phyloP scores from a whole-genome alignment of 2,329 filamentous ascomycete genomes.

The Ilyonectria destructans region DNA sequence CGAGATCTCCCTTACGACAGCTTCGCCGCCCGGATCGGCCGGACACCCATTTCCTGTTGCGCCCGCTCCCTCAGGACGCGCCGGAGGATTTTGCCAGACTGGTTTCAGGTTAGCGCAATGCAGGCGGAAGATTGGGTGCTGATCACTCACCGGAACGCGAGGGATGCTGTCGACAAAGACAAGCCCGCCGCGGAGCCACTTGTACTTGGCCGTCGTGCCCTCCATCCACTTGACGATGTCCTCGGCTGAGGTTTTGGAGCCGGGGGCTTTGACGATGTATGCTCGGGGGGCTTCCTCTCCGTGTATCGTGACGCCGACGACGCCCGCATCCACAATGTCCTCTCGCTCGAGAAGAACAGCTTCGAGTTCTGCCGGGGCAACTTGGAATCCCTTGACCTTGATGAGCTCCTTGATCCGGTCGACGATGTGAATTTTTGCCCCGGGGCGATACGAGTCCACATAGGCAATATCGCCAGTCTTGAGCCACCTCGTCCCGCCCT shows the following conservation, averaged over 20 bases:
- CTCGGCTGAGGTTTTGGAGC: conserved; percentile 60
- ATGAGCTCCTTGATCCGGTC: conserved; percentile 79
- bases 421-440: conserved; percentile 72
- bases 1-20: neutral
- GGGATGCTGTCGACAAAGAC: conserved; percentile 77
- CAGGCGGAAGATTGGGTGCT: accelerated
- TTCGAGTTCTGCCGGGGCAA: conserved; percentile 84
- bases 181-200: conserved; percentile 74
- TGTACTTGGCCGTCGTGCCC: conserved; percentile 76
- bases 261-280: conserved; percentile 68
- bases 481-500: conserved; percentile 75
- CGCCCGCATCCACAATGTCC: conserved; percentile 80
- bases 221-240: conserved; percentile 71
- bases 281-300: conserved; percentile 74
- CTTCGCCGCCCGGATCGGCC: neutral
- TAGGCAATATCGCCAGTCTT: conserved; percentile 83
- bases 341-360: conserved; percentile 80
- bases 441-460: conserved; percentile 70
- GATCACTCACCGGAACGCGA: conserved; percentile 71
- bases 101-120: neutral
- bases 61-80: conserved; percentile 80
- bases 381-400: conserved; percentile 80
- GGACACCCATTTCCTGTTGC: conserved; percentile 66
- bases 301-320: conserved; percentile 61
- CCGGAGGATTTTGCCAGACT: conserved; percentile 77